phyloP scores from a whole-genome alignment of 2,329 filamentous ascomycete species.

The Xylariaceae sp. region DNA sequence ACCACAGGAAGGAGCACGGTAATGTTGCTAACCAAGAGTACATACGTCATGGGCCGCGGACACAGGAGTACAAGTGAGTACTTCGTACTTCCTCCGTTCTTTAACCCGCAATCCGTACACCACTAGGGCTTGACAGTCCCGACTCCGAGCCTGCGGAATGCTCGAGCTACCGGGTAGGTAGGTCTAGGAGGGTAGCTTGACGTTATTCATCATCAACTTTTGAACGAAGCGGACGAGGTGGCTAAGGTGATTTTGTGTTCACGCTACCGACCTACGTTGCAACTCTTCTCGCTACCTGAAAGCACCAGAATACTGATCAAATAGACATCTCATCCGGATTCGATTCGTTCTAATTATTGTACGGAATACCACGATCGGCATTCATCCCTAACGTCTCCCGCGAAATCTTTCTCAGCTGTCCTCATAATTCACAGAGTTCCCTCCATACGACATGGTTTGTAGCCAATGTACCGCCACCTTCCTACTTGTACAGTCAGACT shows the following conservation, averaged over 20 bases:
- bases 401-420: neutral
- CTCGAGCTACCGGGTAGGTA: neutral
- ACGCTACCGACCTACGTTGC: too few relatives aligned
- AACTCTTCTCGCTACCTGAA: too few relatives aligned
- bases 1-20: neutral
- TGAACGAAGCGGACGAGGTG: too few relatives aligned
- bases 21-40: neutral
- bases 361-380: neutral
- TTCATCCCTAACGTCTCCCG: neutral
- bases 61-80: too few relatives aligned
- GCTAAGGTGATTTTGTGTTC: too few relatives aligned
- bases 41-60: neutral
- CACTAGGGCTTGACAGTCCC: neutral
- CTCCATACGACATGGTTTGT: constrained; percentile 18
- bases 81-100: too few relatives aligned
- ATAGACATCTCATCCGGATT: too few relatives aligned
- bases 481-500: neutral
- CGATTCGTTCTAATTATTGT: too few relatives aligned
- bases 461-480: neutral
- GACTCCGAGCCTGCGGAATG: too few relatives aligned
- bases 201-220: too few relatives aligned
- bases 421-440: neutral
- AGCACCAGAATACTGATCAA: too few relatives aligned
- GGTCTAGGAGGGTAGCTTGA: neutral
- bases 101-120: too few relatives aligned